Percentiles rank a stretch among this genome's conserved stretches.
phyloP scores from a whole-genome alignment of 2,329 filamentous ascomycete genomes.

The Xylariaceae sp. region DNA sequence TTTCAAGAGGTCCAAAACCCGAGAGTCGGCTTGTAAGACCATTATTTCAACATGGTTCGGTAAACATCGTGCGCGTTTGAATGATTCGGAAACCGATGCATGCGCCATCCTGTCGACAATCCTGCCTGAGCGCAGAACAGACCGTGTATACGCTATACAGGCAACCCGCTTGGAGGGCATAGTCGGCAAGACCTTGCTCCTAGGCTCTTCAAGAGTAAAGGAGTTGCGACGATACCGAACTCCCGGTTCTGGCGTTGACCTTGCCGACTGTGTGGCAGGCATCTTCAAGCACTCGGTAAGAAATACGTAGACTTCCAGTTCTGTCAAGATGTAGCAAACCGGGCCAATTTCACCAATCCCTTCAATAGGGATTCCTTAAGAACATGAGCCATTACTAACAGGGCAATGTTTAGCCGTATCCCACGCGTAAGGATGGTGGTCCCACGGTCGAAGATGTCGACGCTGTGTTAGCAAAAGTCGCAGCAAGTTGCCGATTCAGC shows the following conservation, averaged over 20 bases:
- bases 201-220: conserved; percentile 57
- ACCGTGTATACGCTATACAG: conserved; percentile 73
- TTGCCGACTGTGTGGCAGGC: conserved; percentile 65
- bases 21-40: conserved; percentile 23
- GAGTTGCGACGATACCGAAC: conserved; percentile 61
- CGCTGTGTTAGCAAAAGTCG: conserved; percentile 57
- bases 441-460: conserved; percentile 74
- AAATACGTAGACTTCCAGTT: too few relatives aligned
- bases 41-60: conserved; percentile 65
- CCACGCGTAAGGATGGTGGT: conserved; percentile 23
- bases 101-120: conserved; percentile 70
- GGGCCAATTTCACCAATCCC: too few relatives aligned
- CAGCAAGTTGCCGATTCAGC: conserved; percentile 67
- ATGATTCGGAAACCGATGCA: conserved; percentile 51
- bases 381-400: too few relatives aligned
- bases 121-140: conserved; percentile 69
- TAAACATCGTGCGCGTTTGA: conserved; percentile 54
- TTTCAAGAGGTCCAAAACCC: conserved; percentile 27
- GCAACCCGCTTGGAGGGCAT: conserved; percentile 57
- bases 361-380: too few relatives aligned
- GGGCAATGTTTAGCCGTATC: conserved; percentile 39
- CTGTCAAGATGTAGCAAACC: too few relatives aligned
- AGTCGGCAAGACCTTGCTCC: conserved; percentile 61
- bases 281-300: background rate
- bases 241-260: conserved; percentile 56